Percentiles rank a stretch among this genome's conserved stretches.
Evolutionary conservation across 345 rosid species (phyloP).

Genomic region (Citrus maxima): DNA sequence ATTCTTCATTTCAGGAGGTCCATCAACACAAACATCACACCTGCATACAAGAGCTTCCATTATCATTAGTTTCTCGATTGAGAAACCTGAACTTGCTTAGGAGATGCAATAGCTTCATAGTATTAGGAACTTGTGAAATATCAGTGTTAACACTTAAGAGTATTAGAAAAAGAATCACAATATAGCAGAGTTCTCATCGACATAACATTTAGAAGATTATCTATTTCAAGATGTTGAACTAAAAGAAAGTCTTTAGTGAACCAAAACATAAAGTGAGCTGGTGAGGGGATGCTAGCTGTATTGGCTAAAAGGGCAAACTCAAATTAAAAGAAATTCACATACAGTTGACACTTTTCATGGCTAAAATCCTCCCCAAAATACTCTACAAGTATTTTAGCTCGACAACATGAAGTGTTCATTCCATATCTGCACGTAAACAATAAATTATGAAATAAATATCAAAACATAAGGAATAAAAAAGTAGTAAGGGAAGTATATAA

Average conservation of each 20-base stretch:
- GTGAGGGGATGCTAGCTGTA: neutral
- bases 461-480: neutral
- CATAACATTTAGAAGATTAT: neutral
- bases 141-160: neutral
- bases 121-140: neutral
- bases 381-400: conserved; percentile 73
- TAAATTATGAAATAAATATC: neutral
- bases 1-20: conserved; percentile 65
- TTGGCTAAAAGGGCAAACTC: neutral
- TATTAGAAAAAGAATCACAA: neutral
- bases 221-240: neutral
- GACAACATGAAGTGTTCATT: conserved; percentile 78
- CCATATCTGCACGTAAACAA: conserved; percentile 59
- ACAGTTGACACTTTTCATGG: conserved; percentile 61
- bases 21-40: conserved; percentile 75
- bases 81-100: neutral
- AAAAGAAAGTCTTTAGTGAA: neutral
- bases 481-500: neutral
- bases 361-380: conserved; percentile 80
- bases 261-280: neutral
- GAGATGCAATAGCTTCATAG: neutral
- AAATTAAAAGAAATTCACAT: conserved; percentile 16
- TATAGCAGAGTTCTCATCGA: neutral
- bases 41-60: conserved; percentile 32
- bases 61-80: neutral